These are phyloP conservation scores for Podospora pseudopauciseta DNA, from an alignment of 495 filamentous ascomycete genomes.

Conservation along the genomic window DNA sequence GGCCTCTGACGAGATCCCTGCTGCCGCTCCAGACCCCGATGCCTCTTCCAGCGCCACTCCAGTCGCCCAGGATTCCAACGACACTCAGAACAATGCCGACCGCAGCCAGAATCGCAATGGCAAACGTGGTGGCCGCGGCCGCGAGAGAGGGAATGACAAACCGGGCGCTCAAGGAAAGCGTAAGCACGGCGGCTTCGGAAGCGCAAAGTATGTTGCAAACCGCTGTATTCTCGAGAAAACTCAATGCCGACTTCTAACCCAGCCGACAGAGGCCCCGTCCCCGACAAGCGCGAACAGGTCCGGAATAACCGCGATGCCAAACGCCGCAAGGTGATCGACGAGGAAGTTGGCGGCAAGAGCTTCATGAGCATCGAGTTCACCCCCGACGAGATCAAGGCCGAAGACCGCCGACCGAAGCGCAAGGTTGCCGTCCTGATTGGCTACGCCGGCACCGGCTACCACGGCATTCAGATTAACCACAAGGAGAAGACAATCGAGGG, in stretches of 20 bases:
- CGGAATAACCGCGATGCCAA: slow-evolving; percentile 55
- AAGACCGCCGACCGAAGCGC: slow-evolving; percentile 83
- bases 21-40: not conserved
- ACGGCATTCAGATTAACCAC: slow-evolving; percentile 82
- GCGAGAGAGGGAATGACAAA: slow-evolving; percentile 22
- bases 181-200: slow-evolving; percentile 24
- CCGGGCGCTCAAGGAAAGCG: slow-evolving; percentile 14
- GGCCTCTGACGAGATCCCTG: slow-evolving; percentile 24
- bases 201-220: slow-evolving; percentile 23
- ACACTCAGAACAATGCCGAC: slow-evolving; percentile 21
- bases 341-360: slow-evolving; percentile 33
- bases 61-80: not conserved
- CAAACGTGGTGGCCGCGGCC: slow-evolving; percentile 11
- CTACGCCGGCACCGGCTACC: slow-evolving; percentile 95
- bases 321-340: slow-evolving; percentile 46
- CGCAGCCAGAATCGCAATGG: slow-evolving; percentile 6
- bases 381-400: slow-evolving; percentile 73
- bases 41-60: not conserved
- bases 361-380: slow-evolving; percentile 46
- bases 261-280: slow-evolving; percentile 17
- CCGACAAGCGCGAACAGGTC: slow-evolving; percentile 61
- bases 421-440: slow-evolving; percentile 95
- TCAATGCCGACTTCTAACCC: slow-evolving; percentile 33
- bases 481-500: slow-evolving; percentile 91
- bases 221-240: not conserved